Evolutionary conservation across 2,329 filamentous ascomycete genomes (phyloP).

Genomic region (Penicillium frequentans): DNA sequence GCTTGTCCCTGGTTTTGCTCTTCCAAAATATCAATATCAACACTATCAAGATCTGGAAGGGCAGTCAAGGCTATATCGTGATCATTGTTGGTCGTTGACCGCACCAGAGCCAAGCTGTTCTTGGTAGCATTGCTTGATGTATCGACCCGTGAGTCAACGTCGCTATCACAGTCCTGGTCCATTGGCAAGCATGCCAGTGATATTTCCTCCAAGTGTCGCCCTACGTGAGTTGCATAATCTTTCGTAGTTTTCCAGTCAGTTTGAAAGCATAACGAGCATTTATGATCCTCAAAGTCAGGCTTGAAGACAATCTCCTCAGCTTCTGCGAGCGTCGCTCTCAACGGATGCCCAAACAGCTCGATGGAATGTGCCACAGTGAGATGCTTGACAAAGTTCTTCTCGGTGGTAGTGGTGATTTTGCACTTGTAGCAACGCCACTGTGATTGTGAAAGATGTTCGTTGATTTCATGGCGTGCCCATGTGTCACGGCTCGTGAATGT

Average conservation of each 20-base stretch:
- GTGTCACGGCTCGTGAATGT: constrained; percentile 4
- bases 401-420: background rate
- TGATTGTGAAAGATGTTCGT: background rate
- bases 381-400: background rate
- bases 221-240: constrained; percentile 4
- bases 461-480: constrained; percentile 9
- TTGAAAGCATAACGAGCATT: constrained; percentile 2
- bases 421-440: constrained; percentile 7
- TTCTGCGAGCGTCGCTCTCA: background rate
- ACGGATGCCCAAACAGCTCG: background rate
- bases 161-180: background rate
- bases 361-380: background rate
- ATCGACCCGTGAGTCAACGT: background rate
- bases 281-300: background rate
- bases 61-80: too few relatives aligned
- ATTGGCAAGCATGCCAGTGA: constrained; percentile 7
- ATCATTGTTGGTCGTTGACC: too few relatives aligned
- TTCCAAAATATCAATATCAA: too few relatives aligned
- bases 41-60: too few relatives aligned
- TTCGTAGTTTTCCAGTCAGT: constrained; percentile 3
- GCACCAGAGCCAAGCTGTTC: too few relatives aligned
- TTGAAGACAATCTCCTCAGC: constrained; percentile 1
- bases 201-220: constrained; percentile 9
- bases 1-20: too few relatives aligned
- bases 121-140: too few relatives aligned